Evolutionary conservation across 306 rosid genomes (phyloP).

Genomic region (Inga oerstediana): DNA sequence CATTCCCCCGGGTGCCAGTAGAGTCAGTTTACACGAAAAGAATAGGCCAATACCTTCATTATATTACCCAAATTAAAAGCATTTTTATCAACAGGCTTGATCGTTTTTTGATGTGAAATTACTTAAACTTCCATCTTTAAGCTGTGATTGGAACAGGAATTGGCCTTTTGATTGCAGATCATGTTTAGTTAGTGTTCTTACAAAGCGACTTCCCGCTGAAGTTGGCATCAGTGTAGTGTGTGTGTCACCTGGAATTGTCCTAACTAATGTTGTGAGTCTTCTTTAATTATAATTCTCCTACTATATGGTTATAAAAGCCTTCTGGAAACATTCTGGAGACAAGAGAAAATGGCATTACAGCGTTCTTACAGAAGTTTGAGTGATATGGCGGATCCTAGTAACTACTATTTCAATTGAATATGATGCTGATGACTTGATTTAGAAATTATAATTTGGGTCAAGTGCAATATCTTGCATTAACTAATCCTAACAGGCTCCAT

Average conservation of each 20-base stretch:
- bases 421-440: background rate
- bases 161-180: constrained; percentile 61
- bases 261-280: constrained; percentile 89
- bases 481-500: background rate
- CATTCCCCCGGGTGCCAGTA: no score
- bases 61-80: no score
- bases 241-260: constrained; percentile 97
- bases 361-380: background rate
- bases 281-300: constrained; percentile 5
- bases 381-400: background rate
- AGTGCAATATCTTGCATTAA: background rate
- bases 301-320: constrained; percentile 1
- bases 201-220: constrained; percentile 83
- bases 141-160: constrained; percentile 16
- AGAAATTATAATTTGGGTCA: background rate
- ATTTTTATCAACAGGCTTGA: no score
- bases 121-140: constrained; percentile 27
- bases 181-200: constrained; percentile 90
- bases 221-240: constrained; percentile 74
- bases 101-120: constrained; percentile 7
- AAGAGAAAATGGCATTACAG: background rate
- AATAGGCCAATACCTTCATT: no score
- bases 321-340: background rate
- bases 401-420: background rate
- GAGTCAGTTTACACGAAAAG: no score